phyloP scores from a whole-genome alignment of 2,329 filamentous ascomycete genomes.

The Aspergillus novoparasiticus region DNA sequence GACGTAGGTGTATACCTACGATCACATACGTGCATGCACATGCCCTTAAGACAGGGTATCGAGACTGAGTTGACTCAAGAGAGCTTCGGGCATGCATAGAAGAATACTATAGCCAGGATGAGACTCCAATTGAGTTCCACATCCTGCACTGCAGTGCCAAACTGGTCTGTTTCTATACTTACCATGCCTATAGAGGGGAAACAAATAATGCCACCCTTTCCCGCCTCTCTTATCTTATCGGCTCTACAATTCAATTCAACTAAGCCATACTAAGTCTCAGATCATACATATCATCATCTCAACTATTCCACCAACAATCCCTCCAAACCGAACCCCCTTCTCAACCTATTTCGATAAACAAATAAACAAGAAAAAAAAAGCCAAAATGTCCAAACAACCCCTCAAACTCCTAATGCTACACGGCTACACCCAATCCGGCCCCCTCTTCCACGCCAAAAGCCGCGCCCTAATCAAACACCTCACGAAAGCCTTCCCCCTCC shows the following conservation, averaged over 20 bases:
- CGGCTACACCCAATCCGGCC: constrained; percentile 87
- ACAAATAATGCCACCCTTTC: background rate
- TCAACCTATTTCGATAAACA: background rate
- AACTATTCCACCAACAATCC: background rate
- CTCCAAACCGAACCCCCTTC: background rate
- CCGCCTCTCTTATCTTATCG: constrained; percentile 1
- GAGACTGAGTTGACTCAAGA: no score
- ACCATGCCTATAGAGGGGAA: background rate
- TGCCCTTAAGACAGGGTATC: no score
- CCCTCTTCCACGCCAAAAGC: constrained; percentile 84
- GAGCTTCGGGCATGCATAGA: no score
- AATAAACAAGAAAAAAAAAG: background rate
- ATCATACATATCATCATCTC: background rate
- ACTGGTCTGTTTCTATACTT: background rate
- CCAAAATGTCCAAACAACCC: constrained; percentile 23
- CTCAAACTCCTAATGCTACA: constrained; percentile 77
- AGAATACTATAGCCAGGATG: background rate
- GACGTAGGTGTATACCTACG: background rate
- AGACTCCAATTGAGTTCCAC: background rate
- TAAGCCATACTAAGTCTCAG: background rate
- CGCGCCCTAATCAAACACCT: constrained; percentile 82
- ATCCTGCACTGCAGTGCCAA: background rate
- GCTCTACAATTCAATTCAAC: background rate
- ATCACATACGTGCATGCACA: background rate
- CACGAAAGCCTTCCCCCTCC: constrained; percentile 68